phyloP scores from a whole-genome alignment of 129 eudicot species.

The carrot (Daucus carota) region DNA sequence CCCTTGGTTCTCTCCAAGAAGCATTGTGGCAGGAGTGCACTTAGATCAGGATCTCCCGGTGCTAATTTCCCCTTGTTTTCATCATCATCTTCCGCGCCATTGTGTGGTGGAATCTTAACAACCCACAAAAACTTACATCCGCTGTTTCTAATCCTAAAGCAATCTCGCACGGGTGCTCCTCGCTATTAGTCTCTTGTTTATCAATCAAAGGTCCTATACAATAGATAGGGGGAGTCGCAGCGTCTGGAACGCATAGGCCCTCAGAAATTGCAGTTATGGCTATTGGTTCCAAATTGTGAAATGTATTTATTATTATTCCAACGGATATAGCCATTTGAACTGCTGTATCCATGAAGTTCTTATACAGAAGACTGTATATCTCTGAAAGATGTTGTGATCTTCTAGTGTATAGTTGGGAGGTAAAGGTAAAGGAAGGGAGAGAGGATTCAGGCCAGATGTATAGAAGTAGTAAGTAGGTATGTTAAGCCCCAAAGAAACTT shows the following conservation, averaged over 20 bases:
- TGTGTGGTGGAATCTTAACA: constrained; percentile 33
- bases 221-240: constrained; percentile 42
- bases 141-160: constrained; percentile 46
- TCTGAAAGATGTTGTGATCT: constrained; percentile 13
- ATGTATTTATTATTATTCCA: constrained; percentile 44
- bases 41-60: constrained; percentile 33
- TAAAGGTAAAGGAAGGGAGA: constrained; percentile 28
- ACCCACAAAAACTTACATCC: constrained; percentile 51
- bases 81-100: constrained; percentile 9
- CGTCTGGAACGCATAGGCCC: constrained; percentile 33
- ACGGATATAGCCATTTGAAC: constrained; percentile 20
- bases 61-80: constrained; percentile 10
- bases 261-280: constrained; percentile 36
- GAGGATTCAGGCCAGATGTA: constrained; percentile 35
- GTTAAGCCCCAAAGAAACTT: constrained; percentile 24
- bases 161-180: constrained; percentile 41
- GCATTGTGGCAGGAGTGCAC: constrained; percentile 36
- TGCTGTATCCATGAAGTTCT: constrained; percentile 15
- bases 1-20: constrained; percentile 34
- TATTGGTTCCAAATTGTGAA: constrained; percentile 38
- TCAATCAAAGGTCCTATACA: constrained; percentile 50
- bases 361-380: constrained; percentile 21
- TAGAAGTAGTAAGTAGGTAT: constrained; percentile 57
- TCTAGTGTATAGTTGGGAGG: constrained; percentile 31
- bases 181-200: neutral